Base-by-base conservation (phyloP, 2,329 filamentous ascomycete genomes). In the Xenoacremonium recifei region DNA sequence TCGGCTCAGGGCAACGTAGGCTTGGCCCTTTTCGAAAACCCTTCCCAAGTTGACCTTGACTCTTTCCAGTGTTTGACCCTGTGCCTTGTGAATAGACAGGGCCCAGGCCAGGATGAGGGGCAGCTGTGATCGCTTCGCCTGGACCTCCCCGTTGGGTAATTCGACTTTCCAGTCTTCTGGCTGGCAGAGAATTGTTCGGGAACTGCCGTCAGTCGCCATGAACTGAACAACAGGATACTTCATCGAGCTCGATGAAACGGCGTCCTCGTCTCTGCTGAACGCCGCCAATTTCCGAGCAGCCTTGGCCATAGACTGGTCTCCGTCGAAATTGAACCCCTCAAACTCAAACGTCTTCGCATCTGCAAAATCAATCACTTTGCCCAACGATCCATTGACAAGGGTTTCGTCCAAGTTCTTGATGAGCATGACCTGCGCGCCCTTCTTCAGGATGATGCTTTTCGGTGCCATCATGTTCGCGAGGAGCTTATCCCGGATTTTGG, bases 331-430 rank as follows among this genome's bases (percentile, higher is more conserved):
- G 4, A 69, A 75, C 3, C 67, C 68, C 6, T 72, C 68, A 61
- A 67, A 64, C 20, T 66, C 63, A 27, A 67, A 69, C 1, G 64
- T 63, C 40, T 60, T 64, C 44, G 68, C 65, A 27, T 69, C 66
- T 3, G 66, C 64, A 44, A 69, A 69, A 5, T 57, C 65, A 43
- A 69, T 76, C 4, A 99, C 86, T 47, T 87, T 91, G 18, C 93
- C 93, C 9, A 99, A 75, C 0, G 92, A 95, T 4, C 93, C 93
- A 60, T 99, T 99, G 53, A 97, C 93, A 1, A 99, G 76, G 0
- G 81, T 84, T 29, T 96, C 89, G 59, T 99, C 93, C 69, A 97
- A 85, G 57, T 99, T 99, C 66, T 99, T 99, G 74, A 99, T 96
- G n/a, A 99, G 73, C 93, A 99, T 99, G 33, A 99, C 95, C 62